phyloP scores from a whole-genome alignment of 768 basidiomycete species.

The Podaxis rugospora region DNA sequence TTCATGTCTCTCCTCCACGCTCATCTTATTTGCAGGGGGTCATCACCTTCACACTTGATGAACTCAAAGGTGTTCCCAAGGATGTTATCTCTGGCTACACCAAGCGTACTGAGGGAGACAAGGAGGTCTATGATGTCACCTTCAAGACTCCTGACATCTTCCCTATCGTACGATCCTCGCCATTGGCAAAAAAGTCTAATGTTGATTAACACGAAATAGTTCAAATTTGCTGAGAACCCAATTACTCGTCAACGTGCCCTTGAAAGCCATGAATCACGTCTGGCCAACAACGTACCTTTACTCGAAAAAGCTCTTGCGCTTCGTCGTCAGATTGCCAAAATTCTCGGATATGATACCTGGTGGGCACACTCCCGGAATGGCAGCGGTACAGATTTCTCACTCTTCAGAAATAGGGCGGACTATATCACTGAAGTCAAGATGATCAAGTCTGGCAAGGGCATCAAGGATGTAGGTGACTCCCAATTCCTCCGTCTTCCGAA shows the following conservation, averaged over 20 bases:
- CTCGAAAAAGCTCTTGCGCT: slow-evolving; percentile 65
- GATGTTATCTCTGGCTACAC: slow-evolving; percentile 78
- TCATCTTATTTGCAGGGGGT: slow-evolving; percentile 36
- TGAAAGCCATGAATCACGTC: slow-evolving; percentile 65
- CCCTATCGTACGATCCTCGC: slow-evolving; percentile 50
- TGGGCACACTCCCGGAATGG: slow-evolving; percentile 11
- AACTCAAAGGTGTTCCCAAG: slow-evolving; percentile 75
- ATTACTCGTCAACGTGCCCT: slow-evolving; percentile 62
- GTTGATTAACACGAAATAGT: slow-evolving; percentile 33
- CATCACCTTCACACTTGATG: slow-evolving; percentile 63
- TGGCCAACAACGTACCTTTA: slow-evolving; percentile 66
- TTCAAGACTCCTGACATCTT: slow-evolving; percentile 83
- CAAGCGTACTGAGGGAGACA: slow-evolving; percentile 54
- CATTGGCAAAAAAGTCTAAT: background rate
- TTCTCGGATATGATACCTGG: slow-evolving; percentile 76
- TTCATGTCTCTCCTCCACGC: background rate
- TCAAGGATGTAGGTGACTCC: slow-evolving; percentile 43
- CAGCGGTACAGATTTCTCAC: background rate
- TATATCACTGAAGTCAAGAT: slow-evolving; percentile 84
- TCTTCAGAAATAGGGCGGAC: slow-evolving; percentile 49
- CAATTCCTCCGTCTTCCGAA: background rate
- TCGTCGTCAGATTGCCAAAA: slow-evolving; percentile 60
- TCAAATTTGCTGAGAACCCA: slow-evolving; percentile 74
- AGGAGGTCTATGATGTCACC: slow-evolving; percentile 66
- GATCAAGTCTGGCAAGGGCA: slow-evolving; percentile 67